Percentiles rank a stretch among this genome's conserved stretches.
Evolutionary conservation across 2,329 filamentous ascomycete genomes (phyloP).

Genomic region (Hypoxylon sp.): DNA sequence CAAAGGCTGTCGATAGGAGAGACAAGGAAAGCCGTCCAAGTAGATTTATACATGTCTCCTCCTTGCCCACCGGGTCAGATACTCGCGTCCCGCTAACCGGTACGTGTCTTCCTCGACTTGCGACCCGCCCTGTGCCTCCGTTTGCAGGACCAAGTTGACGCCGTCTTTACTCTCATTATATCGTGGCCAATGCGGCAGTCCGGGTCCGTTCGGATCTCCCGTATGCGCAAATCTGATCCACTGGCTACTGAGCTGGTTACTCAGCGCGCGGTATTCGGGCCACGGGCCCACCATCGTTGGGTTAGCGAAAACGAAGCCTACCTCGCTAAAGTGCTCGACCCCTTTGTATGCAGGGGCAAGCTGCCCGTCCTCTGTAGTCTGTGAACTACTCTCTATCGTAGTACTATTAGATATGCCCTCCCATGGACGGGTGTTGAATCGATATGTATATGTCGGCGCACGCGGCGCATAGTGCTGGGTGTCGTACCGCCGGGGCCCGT

Average conservation of each 20-base stretch:
- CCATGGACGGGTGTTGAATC: constrained; percentile 67
- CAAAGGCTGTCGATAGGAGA: not conserved
- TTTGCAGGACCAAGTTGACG: constrained; percentile 54
- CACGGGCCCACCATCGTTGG: constrained; percentile 47
- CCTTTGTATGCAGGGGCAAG: constrained; percentile 54
- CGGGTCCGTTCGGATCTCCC: constrained; percentile 50
- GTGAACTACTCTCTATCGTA: constrained; percentile 40
- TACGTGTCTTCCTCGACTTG: constrained; percentile 56
- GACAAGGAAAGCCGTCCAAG: not conserved
- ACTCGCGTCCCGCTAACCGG: constrained; percentile 53
- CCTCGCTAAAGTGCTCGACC: constrained; percentile 58
- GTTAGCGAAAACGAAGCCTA: constrained; percentile 58
- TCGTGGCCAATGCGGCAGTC: constrained; percentile 50
- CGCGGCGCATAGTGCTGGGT: constrained; percentile 66
- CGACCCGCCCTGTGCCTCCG: constrained; percentile 50
- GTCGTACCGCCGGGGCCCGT: constrained; percentile 68
- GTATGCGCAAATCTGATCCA: constrained; percentile 52
- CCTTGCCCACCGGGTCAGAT: constrained; percentile 53
- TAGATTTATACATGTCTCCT: constrained; percentile 43
- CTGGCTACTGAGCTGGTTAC: constrained; percentile 50
- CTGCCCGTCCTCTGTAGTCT: constrained; percentile 24
- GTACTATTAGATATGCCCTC: constrained; percentile 60
- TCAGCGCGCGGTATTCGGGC: constrained; percentile 49
- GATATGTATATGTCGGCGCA: constrained; percentile 70
- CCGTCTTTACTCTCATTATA: constrained; percentile 49